These are phyloP conservation scores for Setaria italica DNA, from an alignment of 202 grass and related monocot species.

Conservation along the genomic window DNA sequence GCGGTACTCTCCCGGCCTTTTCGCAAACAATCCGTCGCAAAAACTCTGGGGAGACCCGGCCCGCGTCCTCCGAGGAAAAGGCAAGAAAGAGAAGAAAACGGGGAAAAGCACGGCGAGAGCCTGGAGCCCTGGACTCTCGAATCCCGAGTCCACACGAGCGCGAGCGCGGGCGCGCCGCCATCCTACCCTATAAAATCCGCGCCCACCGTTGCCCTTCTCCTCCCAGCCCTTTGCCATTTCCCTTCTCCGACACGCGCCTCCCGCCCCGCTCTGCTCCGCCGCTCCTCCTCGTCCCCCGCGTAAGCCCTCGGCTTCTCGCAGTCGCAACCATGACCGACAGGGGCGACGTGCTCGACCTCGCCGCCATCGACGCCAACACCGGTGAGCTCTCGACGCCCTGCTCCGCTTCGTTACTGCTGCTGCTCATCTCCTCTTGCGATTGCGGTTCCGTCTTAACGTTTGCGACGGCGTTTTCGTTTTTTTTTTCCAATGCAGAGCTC, in stretches of 20 bases:
- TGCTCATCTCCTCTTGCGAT: not conserved
- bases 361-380: constrained; percentile 3
- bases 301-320: too few relatives aligned
- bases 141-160: not conserved
- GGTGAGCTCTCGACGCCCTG: constrained; percentile 2
- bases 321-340: constrained; percentile 31
- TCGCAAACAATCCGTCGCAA: too few relatives aligned
- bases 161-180: too few relatives aligned
- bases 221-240: not conserved
- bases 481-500: constrained; percentile 45
- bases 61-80: not conserved
- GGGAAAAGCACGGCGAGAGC: not conserved
- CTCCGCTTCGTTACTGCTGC: not conserved
- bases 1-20: not conserved
- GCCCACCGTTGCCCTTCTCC: not conserved
- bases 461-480: not conserved
- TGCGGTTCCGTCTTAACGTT: not conserved
- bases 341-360: constrained; percentile 45
- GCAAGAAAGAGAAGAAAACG: not conserved
- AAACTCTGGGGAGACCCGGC: not conserved
- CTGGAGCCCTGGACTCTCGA: not conserved
- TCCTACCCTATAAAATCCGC: not conserved
- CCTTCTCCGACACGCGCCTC: not conserved
- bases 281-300: not conserved
- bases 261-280: constrained; percentile 2